These are phyloP conservation scores for Mallotus japonicus DNA, from an alignment of 441 rosid species.

Conservation along the genomic window DNA sequence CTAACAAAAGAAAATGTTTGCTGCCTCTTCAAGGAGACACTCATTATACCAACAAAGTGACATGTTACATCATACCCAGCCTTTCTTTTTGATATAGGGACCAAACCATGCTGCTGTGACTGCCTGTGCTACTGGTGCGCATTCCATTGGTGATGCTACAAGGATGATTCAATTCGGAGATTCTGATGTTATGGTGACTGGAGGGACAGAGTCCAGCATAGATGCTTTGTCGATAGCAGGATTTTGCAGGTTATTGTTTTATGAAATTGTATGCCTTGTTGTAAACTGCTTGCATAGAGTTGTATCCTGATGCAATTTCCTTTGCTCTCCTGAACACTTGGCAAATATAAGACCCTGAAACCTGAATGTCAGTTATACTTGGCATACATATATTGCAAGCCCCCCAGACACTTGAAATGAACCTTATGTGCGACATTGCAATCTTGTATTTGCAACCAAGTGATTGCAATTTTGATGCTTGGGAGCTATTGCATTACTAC, in stretches of 20 bases:
- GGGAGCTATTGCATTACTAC: background rate
- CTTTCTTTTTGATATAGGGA: constrained; percentile 57
- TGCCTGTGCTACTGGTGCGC: constrained; percentile 98
- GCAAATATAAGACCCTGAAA: background rate
- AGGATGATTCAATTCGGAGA: constrained; percentile 98
- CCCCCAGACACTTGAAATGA: background rate
- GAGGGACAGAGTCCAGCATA: constrained; percentile 94
- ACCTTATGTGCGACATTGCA: background rate
- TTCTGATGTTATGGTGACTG: constrained; percentile 92
- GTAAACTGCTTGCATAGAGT: background rate
- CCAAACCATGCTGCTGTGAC: constrained; percentile 99
- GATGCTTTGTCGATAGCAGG: constrained; percentile 96
- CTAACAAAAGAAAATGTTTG: background rate
- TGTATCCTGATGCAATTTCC: background rate
- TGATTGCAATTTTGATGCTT: constrained; percentile 8
- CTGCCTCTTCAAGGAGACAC: constrained; percentile 1
- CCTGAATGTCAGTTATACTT: background rate
- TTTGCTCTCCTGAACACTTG: constrained; percentile 1
- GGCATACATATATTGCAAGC: background rate
- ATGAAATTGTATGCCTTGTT: constrained; percentile 10
- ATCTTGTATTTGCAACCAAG: background rate
- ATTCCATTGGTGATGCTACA: constrained; percentile 92
- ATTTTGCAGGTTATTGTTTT: constrained; percentile 65
- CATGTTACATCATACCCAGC: constrained; percentile 20
- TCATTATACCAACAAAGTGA: constrained; percentile 8